These are phyloP conservation scores for Brassica rapa DNA, from an alignment of 345 rosid genomes.

Conservation along the genomic window DNA sequence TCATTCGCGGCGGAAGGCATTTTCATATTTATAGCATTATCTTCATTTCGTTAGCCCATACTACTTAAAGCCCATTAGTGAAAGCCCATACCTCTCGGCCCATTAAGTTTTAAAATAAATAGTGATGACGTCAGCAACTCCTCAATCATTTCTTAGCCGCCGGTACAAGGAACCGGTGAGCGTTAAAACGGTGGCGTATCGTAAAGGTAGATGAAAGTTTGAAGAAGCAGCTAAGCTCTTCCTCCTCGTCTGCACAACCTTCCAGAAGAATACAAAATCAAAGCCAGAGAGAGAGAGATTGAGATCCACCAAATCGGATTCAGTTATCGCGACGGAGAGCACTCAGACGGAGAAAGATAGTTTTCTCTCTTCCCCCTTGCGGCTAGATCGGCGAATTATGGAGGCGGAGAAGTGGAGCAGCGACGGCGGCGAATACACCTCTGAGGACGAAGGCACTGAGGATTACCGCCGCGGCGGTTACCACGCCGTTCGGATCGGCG, in stretches of 20 bases:
- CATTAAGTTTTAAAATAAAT: neutral
- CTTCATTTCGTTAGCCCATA: neutral
- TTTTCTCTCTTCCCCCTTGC: neutral
- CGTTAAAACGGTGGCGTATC: slow-evolving; percentile 27
- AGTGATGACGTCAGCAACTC: slow-evolving; percentile 25
- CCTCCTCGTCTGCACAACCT: slow-evolving; percentile 25
- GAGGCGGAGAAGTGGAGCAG: slow-evolving; percentile 62
- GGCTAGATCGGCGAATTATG: slow-evolving; percentile 28
- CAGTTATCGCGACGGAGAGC: slow-evolving; percentile 24
- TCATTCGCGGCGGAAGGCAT: neutral
- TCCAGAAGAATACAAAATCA: slow-evolving; percentile 21
- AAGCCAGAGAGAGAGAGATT: neutral
- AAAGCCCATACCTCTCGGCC: neutral
- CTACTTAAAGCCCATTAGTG: neutral
- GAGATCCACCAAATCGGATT: slow-evolving; percentile 14
- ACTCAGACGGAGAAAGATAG: neutral
- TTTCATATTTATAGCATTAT: neutral
- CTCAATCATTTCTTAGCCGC: slow-evolving; percentile 20
- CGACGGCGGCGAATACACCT: slow-evolving; percentile 72
- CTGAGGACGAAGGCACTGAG: slow-evolving; percentile 93
- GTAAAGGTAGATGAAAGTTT: slow-evolving; percentile 32
- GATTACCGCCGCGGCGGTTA: slow-evolving; percentile 92
- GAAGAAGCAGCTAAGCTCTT: slow-evolving; percentile 26
- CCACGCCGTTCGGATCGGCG: slow-evolving; percentile 83
- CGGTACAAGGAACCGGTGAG: neutral